Evolutionary conservation across 2,329 filamentous ascomycete genomes (phyloP), one percentile per base, ranked within the genome.

Genomic region (Emmonsiellopsis sp.): DNA sequence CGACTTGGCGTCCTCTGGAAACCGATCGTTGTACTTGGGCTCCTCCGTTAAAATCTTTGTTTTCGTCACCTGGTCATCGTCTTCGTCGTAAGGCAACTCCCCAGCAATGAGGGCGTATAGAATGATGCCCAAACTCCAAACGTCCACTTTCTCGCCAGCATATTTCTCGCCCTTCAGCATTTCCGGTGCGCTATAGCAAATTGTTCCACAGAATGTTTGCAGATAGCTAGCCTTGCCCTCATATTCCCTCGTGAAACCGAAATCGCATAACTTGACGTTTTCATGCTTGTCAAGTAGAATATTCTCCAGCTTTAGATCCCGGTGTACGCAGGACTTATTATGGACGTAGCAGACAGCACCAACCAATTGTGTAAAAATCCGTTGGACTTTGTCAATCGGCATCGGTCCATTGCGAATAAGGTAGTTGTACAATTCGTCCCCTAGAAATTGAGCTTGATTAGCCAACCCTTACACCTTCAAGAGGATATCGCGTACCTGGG

Each of bases 161-260:
- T 98, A 98, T 70, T 95, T 97, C 69, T 98, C 93, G 40, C 91
- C 93, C 69, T 93, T 95, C 42, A 98, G 78, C 93, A 98, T 98
- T 71, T 98, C 93, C 2, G 93, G 93, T 2, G 93, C 93, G 52
- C 90, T 95, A 71, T 98, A 98, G 73, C 92, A 97, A 57, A 98
- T 86, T 0, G 93, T 98, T 5, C 93, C 93, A 68, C 93, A 98
- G 71, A 95, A 98, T 1, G 93, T 98, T 70, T 97, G 92, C 53
- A 98, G 74, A 65, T 97, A 92, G 68, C 91, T 97, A 33, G 88
- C 82, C 63, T 94, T 90, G 56, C 92, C 92, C 70, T 96, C 90
- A 69, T 98, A 98, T 72, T 98, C 93, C 60, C 93, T 81, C 9
- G 93, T 98, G 67, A 98, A 98, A 14, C 93, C 93, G 74, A 98